Evolutionary conservation across 192 early-diverging fungal species (phyloP).

Genomic region (Spizellomyces punctatus): DNA sequence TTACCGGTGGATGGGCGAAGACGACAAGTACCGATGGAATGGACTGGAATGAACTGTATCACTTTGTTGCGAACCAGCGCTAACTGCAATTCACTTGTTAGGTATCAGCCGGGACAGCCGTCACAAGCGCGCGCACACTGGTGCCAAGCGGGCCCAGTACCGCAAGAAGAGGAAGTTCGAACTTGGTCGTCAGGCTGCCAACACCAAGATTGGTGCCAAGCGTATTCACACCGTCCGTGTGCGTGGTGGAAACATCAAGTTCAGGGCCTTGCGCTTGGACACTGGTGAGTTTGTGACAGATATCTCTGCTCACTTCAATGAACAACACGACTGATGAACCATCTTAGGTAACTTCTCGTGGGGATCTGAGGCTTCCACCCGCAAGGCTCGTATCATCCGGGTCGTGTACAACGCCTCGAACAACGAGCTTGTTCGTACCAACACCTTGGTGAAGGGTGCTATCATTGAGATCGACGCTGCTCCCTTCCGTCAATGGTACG

Average conservation of each 20-base stretch:
- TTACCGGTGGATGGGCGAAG: background rate
- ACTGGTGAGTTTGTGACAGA: conserved; percentile 43
- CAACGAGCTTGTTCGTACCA: conserved; percentile 99
- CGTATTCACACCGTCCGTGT: conserved; percentile 94
- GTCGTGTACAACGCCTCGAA: conserved; percentile 99
- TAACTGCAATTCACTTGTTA: conserved; percentile 30
- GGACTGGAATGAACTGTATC: background rate
- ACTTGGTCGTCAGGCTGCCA: conserved; percentile 96
- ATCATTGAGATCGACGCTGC: conserved; percentile 98
- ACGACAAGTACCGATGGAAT: background rate
- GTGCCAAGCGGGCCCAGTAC: conserved; percentile 99
- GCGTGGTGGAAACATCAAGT: conserved; percentile 99
- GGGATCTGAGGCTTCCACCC: conserved; percentile 93
- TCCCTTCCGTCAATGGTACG: conserved; percentile 99
- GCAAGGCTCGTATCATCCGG: conserved; percentile 93
- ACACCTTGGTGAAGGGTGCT: conserved; percentile 95
- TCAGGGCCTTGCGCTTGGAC: conserved; percentile 96
- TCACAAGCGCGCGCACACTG: conserved; percentile 97
- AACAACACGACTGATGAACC: background rate
- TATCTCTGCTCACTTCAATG: background rate
- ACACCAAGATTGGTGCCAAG: conserved; percentile 97
- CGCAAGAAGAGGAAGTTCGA: conserved; percentile 99
- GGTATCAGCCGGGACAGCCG: conserved; percentile 99
- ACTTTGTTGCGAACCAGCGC: conserved; percentile 3
- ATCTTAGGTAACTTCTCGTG: conserved; percentile 92